These are phyloP conservation scores for Penicillium sp. DNA, from an alignment of 2,329 filamentous ascomycete species.

Conservation along the genomic window DNA sequence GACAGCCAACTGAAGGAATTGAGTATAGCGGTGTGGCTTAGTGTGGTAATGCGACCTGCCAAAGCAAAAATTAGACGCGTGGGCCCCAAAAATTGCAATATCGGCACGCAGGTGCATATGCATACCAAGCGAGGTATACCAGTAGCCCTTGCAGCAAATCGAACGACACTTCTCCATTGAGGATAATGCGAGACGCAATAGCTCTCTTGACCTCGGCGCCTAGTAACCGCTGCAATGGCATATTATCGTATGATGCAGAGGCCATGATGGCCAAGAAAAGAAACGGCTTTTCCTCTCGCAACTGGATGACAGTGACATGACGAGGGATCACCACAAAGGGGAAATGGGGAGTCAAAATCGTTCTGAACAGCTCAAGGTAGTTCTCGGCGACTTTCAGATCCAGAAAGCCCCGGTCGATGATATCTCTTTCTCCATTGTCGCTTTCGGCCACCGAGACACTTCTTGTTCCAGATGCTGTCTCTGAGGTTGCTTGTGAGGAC, in stretches of 20 bases:
- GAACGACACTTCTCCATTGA: slow-evolving; percentile 37
- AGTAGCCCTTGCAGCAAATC: slow-evolving; percentile 45
- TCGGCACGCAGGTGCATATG: background rate
- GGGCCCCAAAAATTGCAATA: slow-evolving; percentile 4
- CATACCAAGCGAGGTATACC: slow-evolving; percentile 40
- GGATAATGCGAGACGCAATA: slow-evolving; percentile 35
- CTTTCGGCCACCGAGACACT: background rate
- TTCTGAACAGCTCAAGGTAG: slow-evolving; percentile 36
- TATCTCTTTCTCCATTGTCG: slow-evolving; percentile 13
- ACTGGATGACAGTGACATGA: slow-evolving; percentile 23
- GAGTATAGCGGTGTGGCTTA: slow-evolving; percentile 34
- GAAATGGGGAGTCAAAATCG: slow-evolving; percentile 41
- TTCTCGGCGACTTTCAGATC: slow-evolving; percentile 21
- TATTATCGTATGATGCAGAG: slow-evolving; percentile 36
- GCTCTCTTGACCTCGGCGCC: slow-evolving; percentile 34
- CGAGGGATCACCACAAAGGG: slow-evolving; percentile 40
- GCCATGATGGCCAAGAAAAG: slow-evolving; percentile 39
- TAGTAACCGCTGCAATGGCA: slow-evolving; percentile 37
- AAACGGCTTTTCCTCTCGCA: slow-evolving; percentile 37
- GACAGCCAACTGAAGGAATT: slow-evolving; percentile 42
- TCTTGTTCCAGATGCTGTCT: background rate
- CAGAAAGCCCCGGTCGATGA: slow-evolving; percentile 22
- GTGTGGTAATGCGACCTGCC: slow-evolving; percentile 38
- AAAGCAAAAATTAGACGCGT: slow-evolving; percentile 7
- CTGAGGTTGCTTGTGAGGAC: background rate